Percentiles rank a stretch among this genome's conserved stretches.
phyloP scores from a whole-genome alignment of 352 stramenopile species.

The Paralagenidium karlingii region DNA sequence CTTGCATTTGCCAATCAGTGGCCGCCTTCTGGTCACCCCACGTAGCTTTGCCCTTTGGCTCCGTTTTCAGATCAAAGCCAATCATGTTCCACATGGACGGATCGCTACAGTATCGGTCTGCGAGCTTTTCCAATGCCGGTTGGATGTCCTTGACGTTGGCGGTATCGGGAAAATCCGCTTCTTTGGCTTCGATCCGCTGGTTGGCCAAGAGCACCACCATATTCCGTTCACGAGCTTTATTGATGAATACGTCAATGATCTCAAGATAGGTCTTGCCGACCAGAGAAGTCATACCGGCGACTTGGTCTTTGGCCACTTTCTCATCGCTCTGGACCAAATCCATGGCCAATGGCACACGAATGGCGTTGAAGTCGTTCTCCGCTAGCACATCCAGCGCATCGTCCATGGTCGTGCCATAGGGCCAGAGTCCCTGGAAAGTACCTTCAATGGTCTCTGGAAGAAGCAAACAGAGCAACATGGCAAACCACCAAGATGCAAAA shows the following conservation, averaged over 20 bases:
- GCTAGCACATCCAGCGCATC: conserved; percentile 30
- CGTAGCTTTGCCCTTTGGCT: conserved; percentile 49
- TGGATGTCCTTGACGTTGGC: conserved; percentile 37
- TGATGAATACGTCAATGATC: conserved; percentile 41
- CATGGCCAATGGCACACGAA: conserved; percentile 53
- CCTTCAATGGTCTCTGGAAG: conserved; percentile 36
- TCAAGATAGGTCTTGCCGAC: conserved; percentile 43
- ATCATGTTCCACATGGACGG: conserved; percentile 56
- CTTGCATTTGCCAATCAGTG: conserved; percentile 56
- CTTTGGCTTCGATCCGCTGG: conserved; percentile 36
- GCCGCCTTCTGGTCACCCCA: conserved; percentile 40
- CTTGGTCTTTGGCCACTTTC: conserved; percentile 27
- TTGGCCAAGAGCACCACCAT: conserved; percentile 63
- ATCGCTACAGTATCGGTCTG: conserved; percentile 47
- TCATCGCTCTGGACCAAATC: conserved; percentile 40
- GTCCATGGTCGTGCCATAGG: conserved; percentile 39
- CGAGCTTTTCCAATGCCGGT: conserved; percentile 33
- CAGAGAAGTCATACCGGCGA: conserved; percentile 18
- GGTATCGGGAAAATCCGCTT: conserved; percentile 45
- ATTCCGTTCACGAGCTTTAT: conserved; percentile 39
- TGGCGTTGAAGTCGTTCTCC: conserved; percentile 35
- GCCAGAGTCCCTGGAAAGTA: conserved; percentile 50
- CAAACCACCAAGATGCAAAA: background rate
- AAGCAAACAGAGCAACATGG: background rate
- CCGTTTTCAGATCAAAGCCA: conserved; percentile 69